Base-by-base conservation (phyloP, 164 flowering plant species). In the Tetracentron sinense region DNA sequence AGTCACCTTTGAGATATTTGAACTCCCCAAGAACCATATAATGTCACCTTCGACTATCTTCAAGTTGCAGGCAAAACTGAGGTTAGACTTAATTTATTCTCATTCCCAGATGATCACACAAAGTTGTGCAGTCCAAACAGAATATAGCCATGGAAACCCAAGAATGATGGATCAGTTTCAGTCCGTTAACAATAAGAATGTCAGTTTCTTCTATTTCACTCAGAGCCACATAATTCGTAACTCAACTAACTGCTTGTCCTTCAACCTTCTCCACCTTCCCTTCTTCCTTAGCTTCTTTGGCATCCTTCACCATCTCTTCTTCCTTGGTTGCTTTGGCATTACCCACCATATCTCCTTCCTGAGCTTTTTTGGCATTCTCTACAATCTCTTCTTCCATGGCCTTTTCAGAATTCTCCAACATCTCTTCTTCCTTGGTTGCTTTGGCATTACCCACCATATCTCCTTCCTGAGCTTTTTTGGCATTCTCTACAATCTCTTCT, bases 31-130 rank as follows among this genome's bases (percentile, higher is more conserved):
- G 20, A 61, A 61, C 29, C 25, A 35, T 28, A 26, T 60, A 55
- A 33, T 23, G 22, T 56, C 56, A 19, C 12, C 26, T 38, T 47
- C 47, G 16, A n/a, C n/a, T n/a, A 49, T 66, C 38, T 48, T 49
- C 59, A 30, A 5, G 44, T 50, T 65, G 54, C 70, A 63, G 33
- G 27, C 35, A 27, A 65, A 63, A 21, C 54, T 62, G 50, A 61
- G 61, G 72, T 50, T 38, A 51, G 25, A 33, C 58, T 42, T 47
- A 12, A 12, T 6, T 6, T 55, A 26, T 22, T 22, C 47, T 14
- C 42, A 17, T 51, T 44, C 14, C 53, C 42, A 28, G 48, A 49
- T 52, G 52, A 50, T 38, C 42, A 57, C 54, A 19, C 15, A 6
- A 10, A 3, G 28, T 30, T 42, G 49, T 42, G 28, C 26, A 28